Evolutionary conservation across 2,329 filamentous ascomycete genomes (phyloP).

Genomic region (Tolypocladium cylindrosporum): DNA sequence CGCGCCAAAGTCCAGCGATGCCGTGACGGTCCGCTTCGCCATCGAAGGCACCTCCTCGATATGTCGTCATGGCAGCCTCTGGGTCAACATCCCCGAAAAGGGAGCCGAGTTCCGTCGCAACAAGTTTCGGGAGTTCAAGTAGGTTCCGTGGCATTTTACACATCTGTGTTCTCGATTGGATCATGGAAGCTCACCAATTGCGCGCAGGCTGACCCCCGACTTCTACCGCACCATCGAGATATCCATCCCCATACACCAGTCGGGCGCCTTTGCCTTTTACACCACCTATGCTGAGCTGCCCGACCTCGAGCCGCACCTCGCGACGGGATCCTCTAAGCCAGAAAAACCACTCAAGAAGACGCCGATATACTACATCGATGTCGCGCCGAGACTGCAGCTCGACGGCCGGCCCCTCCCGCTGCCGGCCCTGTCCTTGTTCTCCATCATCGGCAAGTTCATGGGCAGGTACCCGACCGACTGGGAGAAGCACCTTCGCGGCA

Average conservation of each 20-base stretch:
- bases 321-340: slow-evolving; percentile 15
- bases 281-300: slow-evolving; percentile 85
- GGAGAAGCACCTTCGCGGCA: slow-evolving; percentile 80
- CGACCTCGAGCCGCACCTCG: slow-evolving; percentile 33
- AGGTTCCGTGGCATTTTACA: slow-evolving; percentile 23
- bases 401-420: slow-evolving; percentile 68
- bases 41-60: slow-evolving; percentile 94
- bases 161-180: not conserved
- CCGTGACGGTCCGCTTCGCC: slow-evolving; percentile 74
- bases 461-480: slow-evolving; percentile 83
- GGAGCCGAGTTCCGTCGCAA: slow-evolving; percentile 68
- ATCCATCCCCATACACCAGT: slow-evolving; percentile 70
- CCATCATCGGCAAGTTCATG: slow-evolving; percentile 96
- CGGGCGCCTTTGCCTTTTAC: slow-evolving; percentile 91
- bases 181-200: not conserved
- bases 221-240: slow-evolving; percentile 91
- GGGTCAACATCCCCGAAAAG: slow-evolving; percentile 85
- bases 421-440: slow-evolving; percentile 83
- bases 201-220: slow-evolving; percentile 66
- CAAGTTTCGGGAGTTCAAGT: slow-evolving; percentile 85
- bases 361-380: slow-evolving; percentile 82
- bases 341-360: slow-evolving; percentile 52
- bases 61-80: slow-evolving; percentile 86
- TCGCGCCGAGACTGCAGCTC: slow-evolving; percentile 70
- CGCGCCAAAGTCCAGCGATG: slow-evolving; percentile 61